Base-by-base conservation (phyloP, 805 yeast genomes). In the Metschnikowia cubensis region DNA sequence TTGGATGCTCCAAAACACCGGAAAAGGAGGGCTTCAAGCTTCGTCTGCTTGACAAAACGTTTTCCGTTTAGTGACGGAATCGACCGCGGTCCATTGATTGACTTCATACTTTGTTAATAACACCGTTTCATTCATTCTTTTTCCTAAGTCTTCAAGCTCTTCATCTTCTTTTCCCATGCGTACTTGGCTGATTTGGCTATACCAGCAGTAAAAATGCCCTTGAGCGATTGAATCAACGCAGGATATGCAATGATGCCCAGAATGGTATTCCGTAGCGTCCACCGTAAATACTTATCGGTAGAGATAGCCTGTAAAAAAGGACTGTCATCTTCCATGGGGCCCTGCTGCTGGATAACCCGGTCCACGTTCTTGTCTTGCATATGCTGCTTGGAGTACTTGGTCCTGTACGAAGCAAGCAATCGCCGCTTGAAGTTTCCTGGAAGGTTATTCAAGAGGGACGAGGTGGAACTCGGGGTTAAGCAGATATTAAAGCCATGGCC, bases 121-220 rank as follows among this genome's bases (percentile, higher is more conserved):
- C 29, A 25, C 29, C 29, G 29, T 25, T 25, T 25, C 29, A 25
- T 25, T 25, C 29, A 25, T 25, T 25, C 29, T 10, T 1, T 10
- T 25, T 25, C 11, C 11, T 25, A 25, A 8, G 29, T 25, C 31
- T 38, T 29, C 35, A 50, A 39, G 42, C 59, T 52, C 55, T 73
- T 73, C 41, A 62, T 35, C 35, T 66, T 69, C 67, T 91, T 91
- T 43, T 89, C 95, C 66, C 79, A 70, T 4, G 95, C 91, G 65
- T 91, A 91, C 59, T 76, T 80, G 45, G 82, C 62, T 10, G 91
- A 82, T 62, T 86, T 87, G 17, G 71, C 62, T 1, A 87, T 45
- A 0, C 99, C 99, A 1, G 98, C 97, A 3, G 96, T 89, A 38
- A 89, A 70, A 1, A 92, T 59, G 0, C 99, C 99, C 65, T 92